Base-by-base conservation (phyloP, 352 stramenopile genomes). In the Globisporangium splendens region DNA sequence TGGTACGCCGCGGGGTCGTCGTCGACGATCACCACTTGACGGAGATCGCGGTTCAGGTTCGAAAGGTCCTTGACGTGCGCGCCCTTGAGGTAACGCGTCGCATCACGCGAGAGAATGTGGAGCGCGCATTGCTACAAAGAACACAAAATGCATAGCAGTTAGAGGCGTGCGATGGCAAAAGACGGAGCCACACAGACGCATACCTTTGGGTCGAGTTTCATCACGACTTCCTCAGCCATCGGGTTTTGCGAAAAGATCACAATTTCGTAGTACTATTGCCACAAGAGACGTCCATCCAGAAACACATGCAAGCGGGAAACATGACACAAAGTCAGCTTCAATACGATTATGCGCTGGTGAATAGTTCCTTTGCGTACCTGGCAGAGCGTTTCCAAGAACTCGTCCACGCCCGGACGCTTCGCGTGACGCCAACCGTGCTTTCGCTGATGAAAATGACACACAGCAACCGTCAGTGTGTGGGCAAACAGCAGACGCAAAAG, bases 341-440 rank as follows among this genome's bases (percentile, higher is more conserved):
- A 35, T 35, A 35, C 28, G 39, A 44, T 18, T 5, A n/a, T 44
- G 3, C 35, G 35, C 35, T n/a, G n/a, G 2, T 15, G 6, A 52
- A 14, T 41, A 59, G n/a, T 44, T 18, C 39, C 22, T 33, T 52
- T 35, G 3, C 7, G 46, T 44, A 85, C 74, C 54, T 92, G 86
- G 35, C 77, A 89, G 31, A 93, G 52, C 8, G 80, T 86, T 57
- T 95, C 83, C 20, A 95, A 47, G 62, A 95, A 93, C 69, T 95
- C 86, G 60, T 95, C 83, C 8, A 95, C 83, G 6, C 85, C 81
- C 0, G 86, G 86, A 43, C 86, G 83, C 70, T 95, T 95, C 15
- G 86, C 86, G 56, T 95, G 86, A 44, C 86, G 83, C 86, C 86
- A 95, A 22, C 86, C 86, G 61, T 93, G 85, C 66, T 95, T 95